Percentiles rank a stretch among this genome's conserved stretches.
These are phyloP conservation scores for Diaporthe australafricana DNA, from an alignment of 2,329 filamentous ascomycete species.

Conservation along the genomic window DNA sequence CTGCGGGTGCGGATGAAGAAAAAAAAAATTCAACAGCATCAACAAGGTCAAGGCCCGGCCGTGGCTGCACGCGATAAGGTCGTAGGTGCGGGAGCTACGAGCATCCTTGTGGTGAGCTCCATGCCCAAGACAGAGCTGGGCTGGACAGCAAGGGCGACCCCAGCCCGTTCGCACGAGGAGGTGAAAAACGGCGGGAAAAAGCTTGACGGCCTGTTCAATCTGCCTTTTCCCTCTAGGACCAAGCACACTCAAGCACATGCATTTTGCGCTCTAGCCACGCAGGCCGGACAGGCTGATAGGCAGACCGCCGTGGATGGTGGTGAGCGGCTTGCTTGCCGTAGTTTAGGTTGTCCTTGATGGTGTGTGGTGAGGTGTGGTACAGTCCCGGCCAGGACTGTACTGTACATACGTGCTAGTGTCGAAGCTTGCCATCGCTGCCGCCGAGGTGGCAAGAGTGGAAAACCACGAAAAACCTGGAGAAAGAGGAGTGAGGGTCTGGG, in stretches of 20 bases:
- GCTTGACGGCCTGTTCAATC: conserved; percentile 24
- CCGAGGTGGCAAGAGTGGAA: conserved; percentile 23
- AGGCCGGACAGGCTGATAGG: conserved; percentile 15
- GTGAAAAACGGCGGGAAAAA: conserved; percentile 11
- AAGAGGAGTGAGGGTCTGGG: conserved; percentile 26
- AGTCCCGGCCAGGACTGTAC: background rate
- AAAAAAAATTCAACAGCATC: background rate
- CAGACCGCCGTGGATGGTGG: background rate
- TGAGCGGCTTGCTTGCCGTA: background rate
- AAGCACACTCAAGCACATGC: conserved; percentile 23
- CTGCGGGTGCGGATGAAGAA: background rate
- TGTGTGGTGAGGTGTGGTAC: conserved; percentile 15
- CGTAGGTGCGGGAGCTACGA: conserved; percentile 26
- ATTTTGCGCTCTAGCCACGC: conserved; percentile 1
- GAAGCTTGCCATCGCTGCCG: conserved; percentile 9
- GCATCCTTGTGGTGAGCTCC: conserved; percentile 30
- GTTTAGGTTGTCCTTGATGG: background rate
- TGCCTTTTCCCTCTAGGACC: conserved; percentile 9
- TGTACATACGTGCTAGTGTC: background rate
- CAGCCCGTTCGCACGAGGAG: background rate
- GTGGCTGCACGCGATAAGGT: conserved; percentile 22
- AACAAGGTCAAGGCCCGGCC: conserved; percentile 19
- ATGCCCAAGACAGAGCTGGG: conserved; percentile 14
- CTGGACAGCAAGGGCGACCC: conserved; percentile 30
- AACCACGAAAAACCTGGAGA: conserved; percentile 26